Percentiles rank a stretch among this genome's conserved stretches.
Conservation (phyloP, 495 filamentous ascomycete genomes). For the Paragyromitra xinjiangensis region DNA sequence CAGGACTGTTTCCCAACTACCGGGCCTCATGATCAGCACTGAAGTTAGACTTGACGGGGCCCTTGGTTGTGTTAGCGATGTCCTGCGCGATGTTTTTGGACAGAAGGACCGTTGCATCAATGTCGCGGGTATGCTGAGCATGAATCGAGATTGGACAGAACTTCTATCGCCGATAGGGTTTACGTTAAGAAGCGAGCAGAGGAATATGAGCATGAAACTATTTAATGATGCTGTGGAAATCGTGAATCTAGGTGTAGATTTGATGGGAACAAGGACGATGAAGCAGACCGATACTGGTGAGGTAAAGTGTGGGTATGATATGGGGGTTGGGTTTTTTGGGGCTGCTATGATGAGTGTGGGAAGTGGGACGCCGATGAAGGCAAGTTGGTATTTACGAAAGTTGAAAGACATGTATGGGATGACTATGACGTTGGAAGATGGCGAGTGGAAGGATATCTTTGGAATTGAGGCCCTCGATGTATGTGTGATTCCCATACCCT, state of each 20-base stretch:
- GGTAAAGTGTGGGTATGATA: too few relatives aligned
- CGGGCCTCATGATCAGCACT: neutral
- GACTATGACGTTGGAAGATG: neutral
- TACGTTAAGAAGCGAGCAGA: neutral
- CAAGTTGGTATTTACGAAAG: too few relatives aligned
- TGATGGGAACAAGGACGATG: too few relatives aligned
- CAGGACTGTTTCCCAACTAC: neutral
- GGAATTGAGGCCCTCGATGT: too few relatives aligned
- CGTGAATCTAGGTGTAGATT: slow-evolving; percentile 11
- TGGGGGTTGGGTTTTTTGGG: too few relatives aligned
- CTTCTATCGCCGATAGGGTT: neutral
- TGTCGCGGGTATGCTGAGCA: slow-evolving; percentile 1
- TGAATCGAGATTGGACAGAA: neutral
- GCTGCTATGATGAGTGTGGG: too few relatives aligned
- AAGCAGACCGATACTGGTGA: too few relatives aligned
- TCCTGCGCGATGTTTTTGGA: neutral
- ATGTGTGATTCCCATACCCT: too few relatives aligned
- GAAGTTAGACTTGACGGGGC: neutral
- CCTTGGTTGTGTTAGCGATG: neutral
- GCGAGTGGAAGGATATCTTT: too few relatives aligned
- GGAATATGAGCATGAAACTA: slow-evolving; percentile 5
- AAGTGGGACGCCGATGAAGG: too few relatives aligned
- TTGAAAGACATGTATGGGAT: neutral
- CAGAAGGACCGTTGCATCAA: neutral
- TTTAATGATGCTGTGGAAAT: slow-evolving; percentile 1